Conservation (phyloP, 331 rosid genomes). For the Cucumis variabilis region DNA sequence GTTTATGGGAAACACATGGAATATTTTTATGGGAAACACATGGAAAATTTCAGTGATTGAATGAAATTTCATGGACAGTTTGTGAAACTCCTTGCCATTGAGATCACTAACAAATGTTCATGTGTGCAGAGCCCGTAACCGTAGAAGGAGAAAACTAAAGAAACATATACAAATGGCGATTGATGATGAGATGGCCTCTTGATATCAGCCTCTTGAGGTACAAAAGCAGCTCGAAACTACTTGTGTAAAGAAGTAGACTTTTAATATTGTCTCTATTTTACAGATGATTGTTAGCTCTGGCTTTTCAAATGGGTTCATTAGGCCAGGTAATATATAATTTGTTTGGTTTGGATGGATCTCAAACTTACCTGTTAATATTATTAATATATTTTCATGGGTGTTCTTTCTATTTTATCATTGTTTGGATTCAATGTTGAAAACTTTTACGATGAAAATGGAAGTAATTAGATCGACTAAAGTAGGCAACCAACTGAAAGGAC, state of each 20-base stretch:
- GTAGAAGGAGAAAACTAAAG: slow-evolving; percentile 79
- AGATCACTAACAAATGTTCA: slow-evolving; percentile 20
- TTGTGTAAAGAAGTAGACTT: not conserved
- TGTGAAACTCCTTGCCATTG: not conserved
- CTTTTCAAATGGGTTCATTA: not conserved
- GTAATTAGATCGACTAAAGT: too few species aligned
- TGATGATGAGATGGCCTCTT: slow-evolving; percentile 30
- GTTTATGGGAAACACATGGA: too few species aligned
- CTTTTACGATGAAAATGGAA: too few species aligned
- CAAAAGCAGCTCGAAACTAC: not conserved
- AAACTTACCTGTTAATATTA: not conserved
- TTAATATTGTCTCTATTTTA: not conserved
- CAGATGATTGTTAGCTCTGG: not conserved
- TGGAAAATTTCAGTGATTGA: too few species aligned
- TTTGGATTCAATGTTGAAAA: too few species aligned
- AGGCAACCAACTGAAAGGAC: too few species aligned
- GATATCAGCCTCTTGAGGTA: not conserved
- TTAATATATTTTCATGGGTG: too few species aligned
- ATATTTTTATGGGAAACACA: too few species aligned
- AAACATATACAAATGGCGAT: slow-evolving; percentile 52
- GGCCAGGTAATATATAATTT: not conserved
- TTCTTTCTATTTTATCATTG: too few species aligned
- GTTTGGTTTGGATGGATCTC: not conserved
- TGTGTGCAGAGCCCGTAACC: slow-evolving; percentile 65
- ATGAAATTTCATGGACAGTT: not conserved